Evolutionary conservation across 495 filamentous ascomycete genomes (phyloP), one percentile per base, ranked within the genome.

Genomic region (Annulohypoxylon bovei): DNA sequence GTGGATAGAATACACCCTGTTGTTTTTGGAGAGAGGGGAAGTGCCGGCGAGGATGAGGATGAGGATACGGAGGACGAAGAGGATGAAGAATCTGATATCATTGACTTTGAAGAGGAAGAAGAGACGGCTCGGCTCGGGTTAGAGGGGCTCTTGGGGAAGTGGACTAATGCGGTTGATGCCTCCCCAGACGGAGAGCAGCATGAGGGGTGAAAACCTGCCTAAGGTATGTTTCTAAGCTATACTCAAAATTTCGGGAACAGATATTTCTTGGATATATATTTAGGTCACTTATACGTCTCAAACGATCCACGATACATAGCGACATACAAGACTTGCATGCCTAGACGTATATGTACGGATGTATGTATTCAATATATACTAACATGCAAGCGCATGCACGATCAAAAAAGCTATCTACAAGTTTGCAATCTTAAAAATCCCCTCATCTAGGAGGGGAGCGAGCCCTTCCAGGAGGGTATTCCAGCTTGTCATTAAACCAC

Each of bases 401-500:
- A 58, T 32, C 18, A 55, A 63, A 55, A 66, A 46, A 30, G 56
- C 55, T 70, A 70, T 70, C 61, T 70, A 70, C 62, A 70, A 52
- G 56, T 32, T 46, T 16, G 44, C 56, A 60, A 60, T 32, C 32
- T 60, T 20, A 60, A 33, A 22, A 33, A 32, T 63, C 35, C 53
- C 25, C 33, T 42, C 55, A 35, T 28, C 52, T 65, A 56, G 50
- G 28, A 65, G 62, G 39, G 22, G 14, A 35, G 14, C 33, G 16
- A 18, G 32, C 52, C 52, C 52, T 55, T 55, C 52, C 52, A 8
- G 11, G 52, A 59, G 39, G 55, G 39, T 59, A 42, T 8, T 62
- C n/a, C 30, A 18, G 23, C 33, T n/a, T 56, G 18, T 3, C 30
- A 65, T 65, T 65, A 55, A 57, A 18, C 23, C 14, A 52, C 14